Evolutionary conservation across 768 basidiomycete species (phyloP), one percentile per base, ranked within the genome.

Genomic region (Pleurotus giganteus): DNA sequence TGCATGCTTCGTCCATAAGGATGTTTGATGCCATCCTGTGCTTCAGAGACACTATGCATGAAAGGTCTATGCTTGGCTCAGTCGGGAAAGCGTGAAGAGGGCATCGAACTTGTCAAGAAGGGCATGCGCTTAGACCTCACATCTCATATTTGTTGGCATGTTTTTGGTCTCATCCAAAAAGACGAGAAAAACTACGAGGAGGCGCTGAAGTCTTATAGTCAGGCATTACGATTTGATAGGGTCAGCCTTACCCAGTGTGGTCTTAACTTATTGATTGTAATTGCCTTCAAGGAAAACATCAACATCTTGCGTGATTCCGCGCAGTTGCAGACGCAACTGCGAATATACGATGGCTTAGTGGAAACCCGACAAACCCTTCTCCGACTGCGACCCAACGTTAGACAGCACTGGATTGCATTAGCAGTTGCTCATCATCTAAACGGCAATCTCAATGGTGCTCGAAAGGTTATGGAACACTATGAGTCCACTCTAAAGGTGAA

Each of bases 71-170:
- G 97, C 51, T 74, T 88, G 63, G 86, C 85, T 27, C 89, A 89
- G 65, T 84, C 86, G 82, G 91, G 85, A 47, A 79, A 79, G 65
- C 85, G 85, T 57, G 91, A 88, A 26, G 84, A 94, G 59, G 94
- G 94, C 27, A 75, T 89, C 55, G 86, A 89, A 32, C 80, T 92
- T 42, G 88, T 93, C 60, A 88, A 89, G 75, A 87, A 90, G 62
- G 94, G 94, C 55, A 80, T 92, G 60, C 80, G 84, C 39, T 76
- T 86, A 44, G 91, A 95, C 71, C 72, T 91, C 53, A 86, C 82
- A 28, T 94, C 92, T 17, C 94, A 98, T 65, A 98, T 99, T 66
- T 89, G 88, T 66, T 98, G 97, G 95, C 97, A 99, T 71, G 96
- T 98, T 60, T 90, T 93, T 67, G 97, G 94, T 24, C 87, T 99